Evolutionary conservation across 2,329 filamentous ascomycete species (phyloP).

Genomic region (Arthroderma sp.): DNA sequence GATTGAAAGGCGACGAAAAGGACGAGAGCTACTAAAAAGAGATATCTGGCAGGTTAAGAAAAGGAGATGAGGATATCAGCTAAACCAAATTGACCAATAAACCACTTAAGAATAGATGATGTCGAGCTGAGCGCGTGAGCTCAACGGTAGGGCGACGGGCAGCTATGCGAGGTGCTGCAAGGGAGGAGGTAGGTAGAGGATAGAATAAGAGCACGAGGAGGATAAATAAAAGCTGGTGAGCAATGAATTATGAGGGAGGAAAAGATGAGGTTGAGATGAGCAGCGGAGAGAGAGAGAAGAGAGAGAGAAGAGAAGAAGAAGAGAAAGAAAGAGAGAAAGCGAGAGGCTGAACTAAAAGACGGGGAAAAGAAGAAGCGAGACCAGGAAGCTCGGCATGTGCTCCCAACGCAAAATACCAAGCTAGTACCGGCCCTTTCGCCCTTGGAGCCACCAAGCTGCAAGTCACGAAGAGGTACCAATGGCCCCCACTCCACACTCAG

Average conservation of each 20-base stretch:
- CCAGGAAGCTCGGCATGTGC: not conserved
- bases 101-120: conserved; percentile 1
- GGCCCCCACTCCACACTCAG: no score
- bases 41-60: conserved; percentile 10
- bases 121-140: conserved; percentile 1
- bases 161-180: conserved; percentile 1
- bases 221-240: not conserved
- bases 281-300: conserved; percentile 7
- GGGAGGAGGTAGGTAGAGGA: not conserved
- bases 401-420: not conserved
- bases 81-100: conserved; percentile 13
- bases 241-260: not conserved
- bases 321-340: conserved; percentile 9
- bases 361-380: not conserved
- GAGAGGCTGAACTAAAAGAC: conserved; percentile 2
- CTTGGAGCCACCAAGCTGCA: not conserved
- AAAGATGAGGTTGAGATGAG: conserved; percentile 2
- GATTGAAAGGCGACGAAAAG: conserved; percentile 5
- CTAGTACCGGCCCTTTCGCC: not conserved
- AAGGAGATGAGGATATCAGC: conserved; percentile 17
- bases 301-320: conserved; percentile 11
- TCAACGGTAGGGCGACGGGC: conserved; percentile 2
- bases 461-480: not conserved
- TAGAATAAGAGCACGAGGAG: not conserved
- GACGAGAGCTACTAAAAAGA: not conserved